Base-by-base conservation (phyloP, 2,329 filamentous ascomycete species). In the Aspergillus jensenii region DNA sequence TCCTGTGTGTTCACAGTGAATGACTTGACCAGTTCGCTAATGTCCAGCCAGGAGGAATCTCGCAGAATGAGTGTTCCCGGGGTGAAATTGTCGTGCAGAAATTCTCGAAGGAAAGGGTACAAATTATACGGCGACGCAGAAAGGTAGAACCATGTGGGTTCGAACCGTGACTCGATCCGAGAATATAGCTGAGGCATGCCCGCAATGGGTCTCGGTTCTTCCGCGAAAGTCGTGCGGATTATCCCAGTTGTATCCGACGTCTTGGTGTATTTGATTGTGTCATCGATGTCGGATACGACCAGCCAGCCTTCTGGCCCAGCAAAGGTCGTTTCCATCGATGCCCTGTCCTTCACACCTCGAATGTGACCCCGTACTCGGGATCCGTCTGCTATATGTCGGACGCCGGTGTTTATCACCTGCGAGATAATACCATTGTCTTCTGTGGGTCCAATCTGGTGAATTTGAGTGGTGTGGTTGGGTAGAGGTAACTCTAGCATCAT, bases 41-140 rank as follows among this genome's bases (percentile, higher is more conserved):
- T 78, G 50, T 91, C 93, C 83, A 91, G 88, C 90, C 90, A 96
- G 55, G 87, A 90, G 8, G 89, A 87, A 67, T 97, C 91, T 40
- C 93, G 88, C 6, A 98, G 83, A 37, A 97, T 85, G 61, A 97
- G 82, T 23, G 91, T 91, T 11, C 93, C 93, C 3, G 82, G 83
- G 0, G 89, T 90, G 70, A 88, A 98, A 74, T 89, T 78, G 2
- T 81, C 71, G 54, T 87, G 78, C 37, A 91, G 82, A 76, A 98
- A 98, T 1, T 81, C 74, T 56, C 84, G 87, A 23, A 98, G 82
- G 75, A 97, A 95, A 0, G 90, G 89, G 70, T 97, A 97, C 9
- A 98, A 84, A 67, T 96, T 96, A 79, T 97, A 97, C 0, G 93
- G 93, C 0, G 92, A 96, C 0, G 93, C 93, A 0, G 91, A 96